Evolutionary conservation across 2,329 filamentous ascomycete species (phyloP).

Genomic region (Aspergillus tamarii): DNA sequence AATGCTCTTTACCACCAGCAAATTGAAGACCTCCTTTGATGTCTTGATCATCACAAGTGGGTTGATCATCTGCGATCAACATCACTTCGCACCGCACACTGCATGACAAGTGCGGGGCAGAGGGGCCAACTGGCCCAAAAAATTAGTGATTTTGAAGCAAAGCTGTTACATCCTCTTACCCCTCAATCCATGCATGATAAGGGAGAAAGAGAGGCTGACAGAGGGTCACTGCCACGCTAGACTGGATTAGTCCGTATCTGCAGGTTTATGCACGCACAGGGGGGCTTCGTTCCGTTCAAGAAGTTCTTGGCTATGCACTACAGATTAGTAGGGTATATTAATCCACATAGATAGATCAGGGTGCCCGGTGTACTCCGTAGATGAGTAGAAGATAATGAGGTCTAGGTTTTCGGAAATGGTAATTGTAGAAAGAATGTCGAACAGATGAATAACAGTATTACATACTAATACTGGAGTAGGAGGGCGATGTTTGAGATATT

Average conservation of each 20-base stretch:
- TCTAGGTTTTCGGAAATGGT: neutral
- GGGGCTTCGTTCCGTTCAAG: neutral
- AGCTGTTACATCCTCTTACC: neutral
- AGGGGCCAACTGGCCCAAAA: neutral
- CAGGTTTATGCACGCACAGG: neutral
- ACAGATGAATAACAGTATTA: neutral
- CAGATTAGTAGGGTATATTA: neutral
- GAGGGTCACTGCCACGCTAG: neutral
- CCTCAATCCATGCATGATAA: neutral
- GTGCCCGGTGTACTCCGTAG: neutral
- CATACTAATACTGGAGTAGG: neutral
- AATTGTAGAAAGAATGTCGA: neutral
- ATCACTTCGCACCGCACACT: neutral
- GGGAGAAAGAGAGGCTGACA: neutral
- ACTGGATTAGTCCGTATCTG: neutral
- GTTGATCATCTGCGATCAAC: neutral
- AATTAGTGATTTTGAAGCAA: neutral
- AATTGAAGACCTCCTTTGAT: neutral
- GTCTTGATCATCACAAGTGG: neutral
- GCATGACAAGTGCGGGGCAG: slow-evolving; percentile 3
- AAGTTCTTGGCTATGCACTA: neutral
- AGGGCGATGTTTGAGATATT: neutral
- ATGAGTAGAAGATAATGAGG: neutral
- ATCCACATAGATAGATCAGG: neutral
- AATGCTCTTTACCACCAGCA: neutral